Evolutionary conservation across 768 basidiomycete genomes (phyloP).

Genomic region (Suillus luteus): DNA sequence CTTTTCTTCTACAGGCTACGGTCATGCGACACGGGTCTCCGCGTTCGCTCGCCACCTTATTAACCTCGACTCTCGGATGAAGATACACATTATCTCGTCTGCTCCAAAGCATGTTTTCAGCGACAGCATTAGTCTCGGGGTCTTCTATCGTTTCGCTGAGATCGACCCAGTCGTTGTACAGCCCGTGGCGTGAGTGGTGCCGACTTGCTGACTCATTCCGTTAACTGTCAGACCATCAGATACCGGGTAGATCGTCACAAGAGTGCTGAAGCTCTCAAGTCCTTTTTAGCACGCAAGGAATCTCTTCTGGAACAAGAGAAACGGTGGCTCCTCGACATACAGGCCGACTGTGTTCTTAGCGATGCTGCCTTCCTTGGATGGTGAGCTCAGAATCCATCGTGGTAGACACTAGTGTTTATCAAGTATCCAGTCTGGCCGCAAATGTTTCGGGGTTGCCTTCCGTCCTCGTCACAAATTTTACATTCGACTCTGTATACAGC

Average conservation of each 20-base stretch:
- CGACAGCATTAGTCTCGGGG: conserved; percentile 62
- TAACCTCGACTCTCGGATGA: conserved; percentile 44
- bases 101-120: conserved; percentile 73
- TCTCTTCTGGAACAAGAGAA: conserved; percentile 54
- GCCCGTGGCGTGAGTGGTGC: conserved; percentile 64
- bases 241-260: conserved; percentile 74
- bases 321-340: conserved; percentile 54
- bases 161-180: conserved; percentile 84
- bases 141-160: conserved; percentile 66
- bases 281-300: conserved; percentile 60
- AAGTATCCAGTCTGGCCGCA: conserved; percentile 59
- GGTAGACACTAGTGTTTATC: not conserved
- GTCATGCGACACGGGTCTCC: conserved; percentile 83
- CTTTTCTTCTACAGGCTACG: conserved; percentile 53
- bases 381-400: conserved; percentile 39
- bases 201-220: conserved; percentile 12
- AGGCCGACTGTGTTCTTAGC: conserved; percentile 64
- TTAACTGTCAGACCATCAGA: conserved; percentile 33
- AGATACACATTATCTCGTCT: conserved; percentile 68
- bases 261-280: conserved; percentile 62
- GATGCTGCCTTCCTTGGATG: conserved; percentile 81
- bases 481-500: conserved; percentile 83
- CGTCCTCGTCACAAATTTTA: conserved; percentile 78
- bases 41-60: conserved; percentile 68
- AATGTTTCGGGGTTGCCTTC: conserved; percentile 61